These are phyloP conservation scores for Oryza australiensis DNA, from an alignment of 176 grass and related monocot species.

Conservation along the genomic window DNA sequence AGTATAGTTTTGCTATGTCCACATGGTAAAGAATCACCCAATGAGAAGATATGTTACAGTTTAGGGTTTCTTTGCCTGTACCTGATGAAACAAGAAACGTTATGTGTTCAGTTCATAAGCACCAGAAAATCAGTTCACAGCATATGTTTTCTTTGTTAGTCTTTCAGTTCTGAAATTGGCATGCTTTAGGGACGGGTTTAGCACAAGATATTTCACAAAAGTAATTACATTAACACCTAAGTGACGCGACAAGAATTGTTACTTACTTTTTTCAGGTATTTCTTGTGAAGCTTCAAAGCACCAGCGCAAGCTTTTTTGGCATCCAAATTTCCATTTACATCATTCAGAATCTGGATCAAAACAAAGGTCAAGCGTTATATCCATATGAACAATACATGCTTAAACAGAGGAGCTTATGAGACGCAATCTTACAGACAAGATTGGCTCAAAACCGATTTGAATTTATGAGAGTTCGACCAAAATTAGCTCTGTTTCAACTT, in stretches of 20 bases:
- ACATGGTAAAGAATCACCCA: slow-evolving; percentile 21
- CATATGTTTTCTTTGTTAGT: not conserved
- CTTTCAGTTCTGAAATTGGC: not conserved
- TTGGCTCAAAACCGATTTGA: not conserved
- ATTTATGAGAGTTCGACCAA: not conserved
- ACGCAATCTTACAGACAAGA: not conserved
- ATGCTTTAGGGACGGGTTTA: slow-evolving; percentile 1
- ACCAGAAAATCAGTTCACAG: not conserved
- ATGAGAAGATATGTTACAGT: not conserved
- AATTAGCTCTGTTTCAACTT: not conserved
- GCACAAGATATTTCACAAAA: slow-evolving; percentile 3
- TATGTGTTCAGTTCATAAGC: not conserved
- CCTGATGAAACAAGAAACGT: slow-evolving; percentile 15
- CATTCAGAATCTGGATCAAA: slow-evolving; percentile 88
- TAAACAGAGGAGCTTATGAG: not conserved
- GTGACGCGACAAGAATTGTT: slow-evolving; percentile 2
- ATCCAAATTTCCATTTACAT: slow-evolving; percentile 92
- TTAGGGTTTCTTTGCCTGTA: slow-evolving; percentile 61
- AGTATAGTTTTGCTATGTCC: slow-evolving; percentile 14
- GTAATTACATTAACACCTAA: not conserved
- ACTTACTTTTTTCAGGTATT: slow-evolving; percentile 88
- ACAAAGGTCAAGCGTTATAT: slow-evolving; percentile 22
- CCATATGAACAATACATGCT: not conserved
- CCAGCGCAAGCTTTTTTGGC: slow-evolving; percentile 90
- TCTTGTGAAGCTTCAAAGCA: slow-evolving; percentile 97